Evolutionary conservation across 371 early-diverging fungal genomes (phyloP).

Genomic region (Lichtheimia hyalospora): DNA sequence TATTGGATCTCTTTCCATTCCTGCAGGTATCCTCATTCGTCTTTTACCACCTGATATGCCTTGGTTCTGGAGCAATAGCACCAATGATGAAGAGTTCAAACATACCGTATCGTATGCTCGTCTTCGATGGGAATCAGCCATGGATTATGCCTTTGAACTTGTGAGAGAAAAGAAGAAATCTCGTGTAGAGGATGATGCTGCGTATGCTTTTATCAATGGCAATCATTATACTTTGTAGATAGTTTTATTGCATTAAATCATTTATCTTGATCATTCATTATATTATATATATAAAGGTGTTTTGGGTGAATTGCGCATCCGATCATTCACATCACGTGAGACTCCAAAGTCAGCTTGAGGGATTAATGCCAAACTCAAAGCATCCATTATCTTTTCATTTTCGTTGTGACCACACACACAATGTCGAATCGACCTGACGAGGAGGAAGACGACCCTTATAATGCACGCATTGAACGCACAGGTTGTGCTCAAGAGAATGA

Average conservation of each 20-base stretch:
- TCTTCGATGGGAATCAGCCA: conserved; percentile 40
- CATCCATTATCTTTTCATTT: neutral
- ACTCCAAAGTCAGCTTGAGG: no score
- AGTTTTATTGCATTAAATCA: no score
- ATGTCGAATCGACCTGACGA: conserved; percentile 14
- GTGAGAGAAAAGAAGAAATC: conserved; percentile 2
- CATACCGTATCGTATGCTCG: conserved; percentile 35
- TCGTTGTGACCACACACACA: neutral
- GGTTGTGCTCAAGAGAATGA: conserved; percentile 79
- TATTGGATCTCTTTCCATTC: conserved; percentile 75
- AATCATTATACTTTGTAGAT: no score
- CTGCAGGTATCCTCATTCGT: conserved; percentile 70
- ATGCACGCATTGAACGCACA: conserved; percentile 60
- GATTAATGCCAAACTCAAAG: no score
- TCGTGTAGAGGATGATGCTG: no score
- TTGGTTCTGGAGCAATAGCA: conserved; percentile 29
- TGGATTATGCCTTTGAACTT: conserved; percentile 6
- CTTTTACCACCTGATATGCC: conserved; percentile 53
- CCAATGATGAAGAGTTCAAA: conserved; percentile 45
- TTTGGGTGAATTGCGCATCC: no score
- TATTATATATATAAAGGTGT: no score
- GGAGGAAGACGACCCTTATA: conserved; percentile 68
- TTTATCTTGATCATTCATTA: no score
- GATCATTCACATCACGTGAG: no score
- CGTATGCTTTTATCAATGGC: no score